phyloP scores from a whole-genome alignment of 1,139 yeast species.

The Geotrichum carabidarum region DNA sequence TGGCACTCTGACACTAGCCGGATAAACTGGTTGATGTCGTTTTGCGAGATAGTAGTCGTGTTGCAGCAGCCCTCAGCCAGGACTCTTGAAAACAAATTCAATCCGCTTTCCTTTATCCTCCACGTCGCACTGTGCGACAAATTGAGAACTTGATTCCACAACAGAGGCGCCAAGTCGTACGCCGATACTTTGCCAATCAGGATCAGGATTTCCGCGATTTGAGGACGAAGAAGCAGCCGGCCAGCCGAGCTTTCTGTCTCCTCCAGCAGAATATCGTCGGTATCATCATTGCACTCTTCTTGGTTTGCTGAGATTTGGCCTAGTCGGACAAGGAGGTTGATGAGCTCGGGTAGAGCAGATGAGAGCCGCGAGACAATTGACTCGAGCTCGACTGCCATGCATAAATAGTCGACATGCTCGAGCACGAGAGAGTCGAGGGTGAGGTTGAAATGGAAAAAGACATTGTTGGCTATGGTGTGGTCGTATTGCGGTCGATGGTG shows the following conservation, averaged over 20 bases:
- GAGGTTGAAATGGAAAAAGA: background rate
- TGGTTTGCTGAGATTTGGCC: slow-evolving; percentile 32
- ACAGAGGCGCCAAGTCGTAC: slow-evolving; percentile 9
- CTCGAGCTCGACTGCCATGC: slow-evolving; percentile 8
- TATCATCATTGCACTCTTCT: slow-evolving; percentile 45
- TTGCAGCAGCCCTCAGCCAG: slow-evolving; percentile 16
- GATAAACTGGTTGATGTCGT: slow-evolving; percentile 14
- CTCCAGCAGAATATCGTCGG: slow-evolving; percentile 63
- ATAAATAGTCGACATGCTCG: slow-evolving; percentile 6
- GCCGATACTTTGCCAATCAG: slow-evolving; percentile 16
- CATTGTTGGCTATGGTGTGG: background rate
- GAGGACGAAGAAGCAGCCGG: slow-evolving; percentile 10
- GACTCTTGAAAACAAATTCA: slow-evolving; percentile 17
- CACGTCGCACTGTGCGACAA: background rate
- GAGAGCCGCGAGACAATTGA: background rate
- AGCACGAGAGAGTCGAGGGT: background rate
- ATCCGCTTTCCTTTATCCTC: slow-evolving; percentile 20
- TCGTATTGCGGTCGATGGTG: background rate
- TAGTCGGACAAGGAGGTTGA: slow-evolving; percentile 21
- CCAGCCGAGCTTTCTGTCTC: slow-evolving; percentile 34
- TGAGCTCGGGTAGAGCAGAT: slow-evolving; percentile 13
- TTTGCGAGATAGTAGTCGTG: slow-evolving; percentile 10
- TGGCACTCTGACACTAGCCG: slow-evolving; percentile 9
- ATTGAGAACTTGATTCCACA: slow-evolving; percentile 8
- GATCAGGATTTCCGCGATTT: slow-evolving; percentile 25